phyloP scores from a whole-genome alignment of 1,139 yeast genomes.

The Pichia sp. region DNA sequence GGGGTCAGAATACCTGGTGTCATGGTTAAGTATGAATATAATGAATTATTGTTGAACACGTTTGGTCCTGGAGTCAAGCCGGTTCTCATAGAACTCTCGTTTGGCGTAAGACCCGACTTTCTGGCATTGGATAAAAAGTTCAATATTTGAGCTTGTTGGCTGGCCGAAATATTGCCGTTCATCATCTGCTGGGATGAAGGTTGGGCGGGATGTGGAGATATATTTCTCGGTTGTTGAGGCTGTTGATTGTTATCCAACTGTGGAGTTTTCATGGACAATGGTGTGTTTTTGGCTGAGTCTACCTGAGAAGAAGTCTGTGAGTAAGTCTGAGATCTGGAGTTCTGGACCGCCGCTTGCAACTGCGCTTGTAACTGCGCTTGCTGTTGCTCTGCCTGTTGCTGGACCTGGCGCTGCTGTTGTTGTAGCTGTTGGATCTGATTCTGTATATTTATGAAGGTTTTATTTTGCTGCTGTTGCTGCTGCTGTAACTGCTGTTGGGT shows the following conservation, averaged over 20 bases:
- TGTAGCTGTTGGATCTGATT: conserved; percentile 6
- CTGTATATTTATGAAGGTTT: conserved; percentile 1
- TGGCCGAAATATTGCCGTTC: no score
- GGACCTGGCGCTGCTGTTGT: conserved; percentile 1
- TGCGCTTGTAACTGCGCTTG: conserved; percentile 6
- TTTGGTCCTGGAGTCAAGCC: conserved; percentile 50
- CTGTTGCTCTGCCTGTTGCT: conserved; percentile 20
- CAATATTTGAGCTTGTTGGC: conserved; percentile 12
- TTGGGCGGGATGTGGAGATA: no score
- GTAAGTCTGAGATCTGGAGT: no score
- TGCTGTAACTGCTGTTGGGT: conserved; percentile 10
- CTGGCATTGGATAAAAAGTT: conserved; percentile 20
- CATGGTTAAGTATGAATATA: conserved; percentile 9
- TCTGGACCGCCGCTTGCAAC: not conserved
- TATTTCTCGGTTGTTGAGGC: no score
- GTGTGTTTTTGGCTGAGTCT: not conserved
- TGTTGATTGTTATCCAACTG: no score
- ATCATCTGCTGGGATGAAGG: no score
- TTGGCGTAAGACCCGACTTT: conserved; percentile 59
- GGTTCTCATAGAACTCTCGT: conserved; percentile 56
- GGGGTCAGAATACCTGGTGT: conserved; percentile 9
- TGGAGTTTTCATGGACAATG: not conserved
- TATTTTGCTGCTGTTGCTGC: conserved; percentile 12
- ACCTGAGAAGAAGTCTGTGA: not conserved
- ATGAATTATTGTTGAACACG: conserved; percentile 1